Conservation (phyloP, 495 filamentous ascomycete species). For the Annulohypoxylon moriforme region DNA sequence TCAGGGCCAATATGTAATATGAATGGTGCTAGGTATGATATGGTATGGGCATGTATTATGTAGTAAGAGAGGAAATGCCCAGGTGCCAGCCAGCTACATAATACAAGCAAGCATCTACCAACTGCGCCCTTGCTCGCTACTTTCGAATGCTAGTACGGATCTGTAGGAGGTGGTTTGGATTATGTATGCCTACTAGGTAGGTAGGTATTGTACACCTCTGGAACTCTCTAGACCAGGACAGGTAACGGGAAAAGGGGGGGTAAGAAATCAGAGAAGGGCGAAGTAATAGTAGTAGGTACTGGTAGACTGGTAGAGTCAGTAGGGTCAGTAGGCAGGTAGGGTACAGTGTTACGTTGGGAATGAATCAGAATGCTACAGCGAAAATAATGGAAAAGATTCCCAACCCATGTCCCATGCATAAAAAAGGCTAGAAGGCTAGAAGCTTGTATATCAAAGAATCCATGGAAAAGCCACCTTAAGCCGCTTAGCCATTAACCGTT, state of each 20-base stretch:
- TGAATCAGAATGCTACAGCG: background rate
- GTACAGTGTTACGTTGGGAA: slow-evolving; percentile 9
- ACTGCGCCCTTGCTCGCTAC: slow-evolving; percentile 26
- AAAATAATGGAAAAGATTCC: slow-evolving; percentile 3
- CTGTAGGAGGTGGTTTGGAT: slow-evolving; percentile 3
- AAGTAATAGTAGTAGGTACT: slow-evolving; percentile 7
- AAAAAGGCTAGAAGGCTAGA: slow-evolving; percentile 1
- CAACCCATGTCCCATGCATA: background rate
- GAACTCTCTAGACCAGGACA: slow-evolving; percentile 21
- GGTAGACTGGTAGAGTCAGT: background rate
- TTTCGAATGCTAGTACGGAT: background rate
- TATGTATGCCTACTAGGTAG: slow-evolving; percentile 31
- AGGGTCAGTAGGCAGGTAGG: background rate
- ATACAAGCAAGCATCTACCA: background rate
- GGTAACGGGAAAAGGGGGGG: slow-evolving; percentile 27
- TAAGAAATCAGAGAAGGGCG: slow-evolving; percentile 26
- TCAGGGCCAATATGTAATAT: background rate
- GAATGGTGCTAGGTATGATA: background rate
- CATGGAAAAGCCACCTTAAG: background rate
- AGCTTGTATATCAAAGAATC: background rate
- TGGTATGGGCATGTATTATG: background rate
- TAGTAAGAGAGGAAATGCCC: background rate
- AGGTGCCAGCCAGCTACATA: background rate
- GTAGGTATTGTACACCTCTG: slow-evolving; percentile 32
- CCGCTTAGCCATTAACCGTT: background rate